Percentiles rank a stretch among this genome's conserved stretches.
Conservation (phyloP, 305 asterid genomes). For the Withania somnifera region DNA sequence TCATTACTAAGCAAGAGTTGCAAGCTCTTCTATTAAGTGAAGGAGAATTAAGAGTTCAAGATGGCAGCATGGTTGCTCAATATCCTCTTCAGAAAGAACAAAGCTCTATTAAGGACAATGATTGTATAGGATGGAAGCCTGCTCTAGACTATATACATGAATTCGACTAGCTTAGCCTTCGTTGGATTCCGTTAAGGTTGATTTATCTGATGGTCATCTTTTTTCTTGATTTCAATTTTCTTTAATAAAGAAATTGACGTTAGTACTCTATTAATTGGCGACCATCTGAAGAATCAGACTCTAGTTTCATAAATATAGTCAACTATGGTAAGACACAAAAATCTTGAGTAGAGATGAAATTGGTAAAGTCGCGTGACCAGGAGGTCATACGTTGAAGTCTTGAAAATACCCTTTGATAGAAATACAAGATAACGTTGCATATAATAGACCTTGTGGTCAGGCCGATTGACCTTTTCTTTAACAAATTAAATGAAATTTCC, state of each 20-base stretch:
- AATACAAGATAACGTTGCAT: too few species aligned
- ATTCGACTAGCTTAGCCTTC: constrained; percentile 8
- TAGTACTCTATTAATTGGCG: too few species aligned
- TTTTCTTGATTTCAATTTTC: too few species aligned
- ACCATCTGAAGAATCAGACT: too few species aligned
- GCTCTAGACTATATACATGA: constrained; percentile 24
- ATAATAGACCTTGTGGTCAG: too few species aligned
- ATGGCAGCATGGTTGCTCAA: constrained; percentile 3
- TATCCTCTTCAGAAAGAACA: constrained; percentile 3
- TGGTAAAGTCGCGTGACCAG: too few species aligned
- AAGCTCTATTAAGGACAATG: background rate
- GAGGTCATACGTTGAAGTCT: too few species aligned
- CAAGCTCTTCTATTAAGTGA: constrained; percentile 28
- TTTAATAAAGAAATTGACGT: too few species aligned
- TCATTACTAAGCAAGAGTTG: constrained; percentile 60
- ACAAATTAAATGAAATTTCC: background rate
- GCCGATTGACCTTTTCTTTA: too few species aligned
- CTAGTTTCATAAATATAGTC: background rate
- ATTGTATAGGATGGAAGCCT: constrained; percentile 18
- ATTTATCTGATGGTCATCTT: too few species aligned
- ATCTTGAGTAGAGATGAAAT: too few species aligned
- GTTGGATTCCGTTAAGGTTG: background rate
- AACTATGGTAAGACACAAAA: background rate
- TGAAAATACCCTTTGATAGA: too few species aligned
- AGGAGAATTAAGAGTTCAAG: constrained; percentile 30